Evolutionary conservation across 2,329 filamentous ascomycete genomes (phyloP).

Genomic region (Aspergillus floridensis): DNA sequence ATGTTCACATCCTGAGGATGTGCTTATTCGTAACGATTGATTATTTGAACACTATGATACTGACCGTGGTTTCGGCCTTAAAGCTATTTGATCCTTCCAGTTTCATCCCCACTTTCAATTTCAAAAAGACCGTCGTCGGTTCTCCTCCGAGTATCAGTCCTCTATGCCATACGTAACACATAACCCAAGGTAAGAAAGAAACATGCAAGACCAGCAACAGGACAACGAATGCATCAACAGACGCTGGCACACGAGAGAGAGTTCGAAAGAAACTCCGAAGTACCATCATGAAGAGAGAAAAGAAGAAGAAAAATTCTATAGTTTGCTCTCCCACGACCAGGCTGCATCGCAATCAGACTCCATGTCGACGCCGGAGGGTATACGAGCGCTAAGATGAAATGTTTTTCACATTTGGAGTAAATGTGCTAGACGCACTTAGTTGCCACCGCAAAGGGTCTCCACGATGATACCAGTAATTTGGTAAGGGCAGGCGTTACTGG

Average conservation of each 20-base stretch:
- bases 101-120: conserved; percentile 5
- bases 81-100: conserved; percentile 6
- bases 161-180: conserved; percentile 31
- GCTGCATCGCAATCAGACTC: conserved; percentile 35
- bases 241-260: conserved; percentile 20
- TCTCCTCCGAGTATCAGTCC: conserved; percentile 16
- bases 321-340: conserved; percentile 32
- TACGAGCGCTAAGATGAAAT: conserved; percentile 39
- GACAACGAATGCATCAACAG: conserved; percentile 23
- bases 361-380: conserved; percentile 42
- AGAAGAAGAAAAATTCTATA: conserved; percentile 25
- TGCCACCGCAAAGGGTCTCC: conserved; percentile 57
- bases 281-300: conserved; percentile 20
- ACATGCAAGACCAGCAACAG: conserved; percentile 25
- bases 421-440: conserved; percentile 28
- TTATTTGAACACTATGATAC: conserved; percentile 1
- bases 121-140: conserved; percentile 18
- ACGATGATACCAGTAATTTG: conserved; percentile 79
- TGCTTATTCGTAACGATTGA: background rate
- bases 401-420: conserved; percentile 22
- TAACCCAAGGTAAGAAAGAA: conserved; percentile 25
- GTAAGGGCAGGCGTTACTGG: conserved; percentile 85
- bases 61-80: background rate
- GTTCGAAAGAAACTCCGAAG: conserved; percentile 16
- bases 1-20: background rate